Base-by-base conservation (phyloP, 192 early-diverging fungal species). In the Coemansia sp. region DNA sequence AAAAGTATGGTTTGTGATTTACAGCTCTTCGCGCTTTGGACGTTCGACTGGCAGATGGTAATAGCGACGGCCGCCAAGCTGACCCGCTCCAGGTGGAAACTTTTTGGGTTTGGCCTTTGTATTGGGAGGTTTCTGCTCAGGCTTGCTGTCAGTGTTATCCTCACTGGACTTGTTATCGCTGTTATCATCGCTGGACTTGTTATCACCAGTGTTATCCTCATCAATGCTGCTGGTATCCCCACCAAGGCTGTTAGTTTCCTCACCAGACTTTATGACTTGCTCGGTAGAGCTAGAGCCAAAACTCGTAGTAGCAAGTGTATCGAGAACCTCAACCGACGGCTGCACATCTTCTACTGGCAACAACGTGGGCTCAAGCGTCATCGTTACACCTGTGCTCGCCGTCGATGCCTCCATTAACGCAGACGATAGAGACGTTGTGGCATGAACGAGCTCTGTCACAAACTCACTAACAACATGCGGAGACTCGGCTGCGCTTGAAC, bases 31-130 rank as follows among this genome's bases (percentile, higher is more conserved):
- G 12, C 48, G 49, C 23, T 50, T 49, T 3, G 61, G 67, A 3
- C 62, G 62, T 29, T 64, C 69, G 3, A 65, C 69, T 12, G 69
- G 62, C 11, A 64, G 49, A 21, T 54, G 57, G 15, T 60, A 70
- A 14, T 29, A 9, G 12, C 21, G 52, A 17, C 24, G 22, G 27
- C 14, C 14, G 27, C 15, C 15, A n/a, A 15, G 41, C 41, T 12
- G 41, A 12, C 4, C 15, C 1, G 14, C 41, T 45, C 41, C 41
- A 0, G 41, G 41, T 5, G 14, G 14, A n/a, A 45, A 12, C 14
- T 3, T 45, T n/a, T 45, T 45, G 11, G 41, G 14, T 0, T 45
- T 45, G 14, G 14, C 15, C 14, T 45, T 45, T 2, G 14, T 10
- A 12, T 45, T 45, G 15, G 14, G 41, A 45, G 41, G 11, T n/a